These are phyloP conservation scores for Hymenotorrendiella dingleyae DNA, from an alignment of 2,329 filamentous ascomycete species.

Conservation along the genomic window DNA sequence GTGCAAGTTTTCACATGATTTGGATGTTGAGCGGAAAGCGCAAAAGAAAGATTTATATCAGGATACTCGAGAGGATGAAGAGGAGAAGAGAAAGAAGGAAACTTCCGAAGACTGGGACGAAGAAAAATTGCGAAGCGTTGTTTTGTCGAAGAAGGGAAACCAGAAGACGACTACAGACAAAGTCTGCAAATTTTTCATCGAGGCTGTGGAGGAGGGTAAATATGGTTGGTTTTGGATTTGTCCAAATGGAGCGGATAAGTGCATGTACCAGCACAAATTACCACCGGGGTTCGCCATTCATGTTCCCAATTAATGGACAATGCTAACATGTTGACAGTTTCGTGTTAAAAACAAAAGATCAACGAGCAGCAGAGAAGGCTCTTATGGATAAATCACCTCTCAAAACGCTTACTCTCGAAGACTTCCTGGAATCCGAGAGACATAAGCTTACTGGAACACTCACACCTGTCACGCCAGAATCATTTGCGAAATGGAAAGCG, in stretches of 20 bases:
- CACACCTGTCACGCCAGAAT: conserved; percentile 88
- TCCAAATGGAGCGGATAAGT: conserved; percentile 93
- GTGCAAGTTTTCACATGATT: conserved; percentile 96
- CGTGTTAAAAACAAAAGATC: conserved; percentile 95
- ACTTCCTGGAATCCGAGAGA: conserved; percentile 93
- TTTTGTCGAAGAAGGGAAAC: conserved; percentile 95
- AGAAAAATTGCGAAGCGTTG: conserved; percentile 85
- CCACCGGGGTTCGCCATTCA: conserved; percentile 74
- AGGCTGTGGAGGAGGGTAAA: conserved; percentile 95
- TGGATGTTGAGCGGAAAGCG: conserved; percentile 81
- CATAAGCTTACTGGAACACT: conserved; percentile 89
- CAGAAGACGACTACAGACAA: conserved; percentile 94
- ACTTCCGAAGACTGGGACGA: conserved; percentile 98
- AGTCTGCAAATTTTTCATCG: conserved; percentile 98
- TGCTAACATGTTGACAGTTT: conserved; percentile 54
- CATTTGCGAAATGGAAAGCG: conserved; percentile 96
- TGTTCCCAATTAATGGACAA: not conserved
- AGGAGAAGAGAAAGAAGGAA: conserved; percentile 78
- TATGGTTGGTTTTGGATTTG: conserved; percentile 99
- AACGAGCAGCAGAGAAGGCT: conserved; percentile 91
- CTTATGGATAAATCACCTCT: conserved; percentile 92
- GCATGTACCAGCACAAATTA: conserved; percentile 96
- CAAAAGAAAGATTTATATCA: conserved; percentile 90
- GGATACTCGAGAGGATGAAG: conserved; percentile 69
- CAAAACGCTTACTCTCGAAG: conserved; percentile 90